Percentiles rank a stretch among this genome's conserved stretches.
These are phyloP conservation scores for Aspergillus sp. DNA, from an alignment of 2,329 filamentous ascomycete species.

Conservation along the genomic window DNA sequence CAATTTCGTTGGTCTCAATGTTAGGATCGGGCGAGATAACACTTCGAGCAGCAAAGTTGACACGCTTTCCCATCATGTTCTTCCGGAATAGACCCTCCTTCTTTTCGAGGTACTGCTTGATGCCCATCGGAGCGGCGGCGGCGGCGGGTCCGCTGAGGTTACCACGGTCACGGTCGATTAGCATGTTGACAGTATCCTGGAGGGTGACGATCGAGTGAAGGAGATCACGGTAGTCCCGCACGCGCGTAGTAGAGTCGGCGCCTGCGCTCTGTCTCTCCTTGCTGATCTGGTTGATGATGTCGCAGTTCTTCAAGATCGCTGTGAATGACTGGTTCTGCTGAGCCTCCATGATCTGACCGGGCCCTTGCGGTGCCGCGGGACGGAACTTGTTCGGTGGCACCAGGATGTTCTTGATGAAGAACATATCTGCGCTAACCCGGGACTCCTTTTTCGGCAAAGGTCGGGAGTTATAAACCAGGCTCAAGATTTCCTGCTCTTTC, in stretches of 20 bases:
- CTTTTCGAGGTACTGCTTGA: conserved; percentile 97
- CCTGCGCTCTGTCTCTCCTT: conserved; percentile 63
- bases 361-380: conserved; percentile 79
- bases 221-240: conserved; percentile 71
- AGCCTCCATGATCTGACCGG: conserved; percentile 80
- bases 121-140: conserved; percentile 81
- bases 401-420: conserved; percentile 83
- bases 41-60: conserved; percentile 95
- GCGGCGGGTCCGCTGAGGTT: conserved; percentile 76
- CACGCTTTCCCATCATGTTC: conserved; percentile 99
- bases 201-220: conserved; percentile 80
- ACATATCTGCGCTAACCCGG: conserved; percentile 78
- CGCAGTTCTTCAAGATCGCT: conserved; percentile 74
- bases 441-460: conserved; percentile 60
- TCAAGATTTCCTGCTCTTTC: conserved; percentile 80
- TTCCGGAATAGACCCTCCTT: conserved; percentile 98
- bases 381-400: conserved; percentile 92
- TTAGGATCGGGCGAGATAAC: conserved; percentile 98
- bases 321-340: conserved; percentile 89
- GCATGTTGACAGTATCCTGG: conserved; percentile 87
- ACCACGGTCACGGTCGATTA: conserved; percentile 88
- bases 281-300: conserved; percentile 72
- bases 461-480: conserved; percentile 80
- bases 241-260: conserved; percentile 49
- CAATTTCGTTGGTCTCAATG: conserved; percentile 98